Base-by-base conservation (phyloP, 208 protist genomes). In the Wallacemonas collosoma region DNA sequence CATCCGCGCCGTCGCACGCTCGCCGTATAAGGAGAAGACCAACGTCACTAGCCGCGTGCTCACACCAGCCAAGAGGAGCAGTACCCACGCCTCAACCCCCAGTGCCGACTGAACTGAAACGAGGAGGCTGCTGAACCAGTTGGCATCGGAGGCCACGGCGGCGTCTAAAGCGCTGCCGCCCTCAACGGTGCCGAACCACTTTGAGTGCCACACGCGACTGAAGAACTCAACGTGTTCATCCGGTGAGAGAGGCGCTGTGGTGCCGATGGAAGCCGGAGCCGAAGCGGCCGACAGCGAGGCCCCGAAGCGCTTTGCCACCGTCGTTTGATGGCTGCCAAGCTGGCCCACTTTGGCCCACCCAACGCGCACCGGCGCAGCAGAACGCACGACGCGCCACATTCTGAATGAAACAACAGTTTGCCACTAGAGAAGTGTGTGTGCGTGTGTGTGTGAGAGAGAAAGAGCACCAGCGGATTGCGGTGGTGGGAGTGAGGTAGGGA, bases 11-110 rank as follows among this genome's bases (percentile, higher is more conserved):
- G 79, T 77, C 0, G 92, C 89, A 5, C 92, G 86, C 64, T 97
- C 92, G n/a, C 87, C 89, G 72, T 93, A 93, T n/a, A 97, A 72
- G 2, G 90, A 92, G 68, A 90, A 85, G 64, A 60, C 67, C 35
- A 97, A 80, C 35, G 89, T 94, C 45, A 76, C 63, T 11, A 95
- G 69, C 26, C 92, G 88, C 36, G 77, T 86, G 14, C 80, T 43
- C 36, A 69, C 81, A 12, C 92, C 92, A 45, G 85, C 69, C 55
- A 88, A 54, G 38, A 94, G 26, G 15, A 97, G 54, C 26, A 89
- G 60, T 26, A 73, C 66, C 11, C 84, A 85, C 12, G 86, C 75
- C 43, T 94, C 86, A 2, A 93, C 43, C 6, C 85, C 82, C 6
- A 89, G 56, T 1, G 76, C 41, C 43, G 76, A 41, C 53, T 94